Base-by-base conservation (phyloP, 2,329 filamentous ascomycete genomes). In the Phoma herbarum region DNA sequence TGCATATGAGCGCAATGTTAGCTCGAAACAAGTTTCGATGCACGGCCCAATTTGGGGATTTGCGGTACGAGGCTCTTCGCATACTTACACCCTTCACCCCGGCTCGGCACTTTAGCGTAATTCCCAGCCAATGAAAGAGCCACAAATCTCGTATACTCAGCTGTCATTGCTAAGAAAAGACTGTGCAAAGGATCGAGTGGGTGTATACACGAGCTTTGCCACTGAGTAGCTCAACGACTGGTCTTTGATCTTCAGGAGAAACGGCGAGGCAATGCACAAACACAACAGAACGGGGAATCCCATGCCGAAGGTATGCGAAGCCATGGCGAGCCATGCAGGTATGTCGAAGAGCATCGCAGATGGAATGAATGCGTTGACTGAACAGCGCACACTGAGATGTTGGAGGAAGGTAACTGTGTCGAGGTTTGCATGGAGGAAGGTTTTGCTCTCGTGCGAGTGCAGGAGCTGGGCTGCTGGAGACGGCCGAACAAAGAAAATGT, bases 61-160 rank as follows among this genome's bases (percentile, higher is more conserved):
- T 55, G 44, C 52, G 44, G 33, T 43, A 48, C 35, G 44, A 43
- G 28, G 28, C 35, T 43, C 16, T 48, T 48, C 52, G 33, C 16
- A 48, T 28, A 20, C 35, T 39, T 20, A 12, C 35, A 41, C 37
- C 20, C n/a, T 20, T 10, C 8, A 39, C 35, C 20, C 35, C 35
- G 9, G 18, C n/a, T 39, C 35, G 18, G 35, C 18, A 22, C n/a
- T 23, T 7, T 22, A 39, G 35, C 18, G 35, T 22, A 12, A 4
- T 20, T 20, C 3, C 16, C 20, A 41, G 37, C 37, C 10, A 41
- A 41, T 23, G 20, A 23, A 14, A 22, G 20, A 41, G 10, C 20
- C 37, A 16, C 0, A 14, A 20, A 41, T 10, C 10, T 41, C 37
- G 18, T 23, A 23, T 14, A 10, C 10, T 22, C 11, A 23, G 37